A percentile compares a stretch with the other conserved stretches of the same genome.
Conservation (phyloP, 2,329 filamentous ascomycete genomes). For the Clonostachys byssicola region DNA sequence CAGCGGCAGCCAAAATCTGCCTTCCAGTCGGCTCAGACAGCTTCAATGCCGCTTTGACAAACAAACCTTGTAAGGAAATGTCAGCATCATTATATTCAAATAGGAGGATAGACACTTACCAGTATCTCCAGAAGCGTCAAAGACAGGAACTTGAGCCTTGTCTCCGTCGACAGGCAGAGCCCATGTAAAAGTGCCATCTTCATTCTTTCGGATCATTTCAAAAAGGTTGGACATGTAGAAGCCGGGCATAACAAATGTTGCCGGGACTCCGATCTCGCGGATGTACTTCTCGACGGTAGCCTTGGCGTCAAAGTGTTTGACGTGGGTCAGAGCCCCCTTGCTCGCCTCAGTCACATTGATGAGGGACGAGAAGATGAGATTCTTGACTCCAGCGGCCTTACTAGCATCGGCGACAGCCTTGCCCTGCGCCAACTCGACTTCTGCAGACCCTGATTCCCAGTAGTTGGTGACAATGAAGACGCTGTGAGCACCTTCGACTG, state of each 20-base stretch:
- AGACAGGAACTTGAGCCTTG: conserved; percentile 26
- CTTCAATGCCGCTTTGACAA: conserved; percentile 25
- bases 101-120: conserved; percentile 20
- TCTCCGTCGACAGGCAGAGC: conserved; percentile 19
- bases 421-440: conserved; percentile 33
- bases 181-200: conserved; percentile 19
- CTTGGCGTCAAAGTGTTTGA: conserved; percentile 53
- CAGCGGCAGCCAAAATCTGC: conserved; percentile 25
- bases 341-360: conserved; percentile 28
- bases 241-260: conserved; percentile 46
- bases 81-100: too few relatives aligned
- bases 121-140: conserved; percentile 30
- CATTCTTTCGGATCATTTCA: conserved; percentile 16
- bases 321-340: conserved; percentile 27
- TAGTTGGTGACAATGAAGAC: conserved; percentile 36
- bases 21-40: conserved; percentile 16
- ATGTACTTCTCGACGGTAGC: conserved; percentile 54
- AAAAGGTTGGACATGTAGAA: conserved; percentile 50
- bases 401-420: conserved; percentile 40
- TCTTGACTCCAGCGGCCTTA: conserved; percentile 34
- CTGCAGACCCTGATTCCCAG: conserved; percentile 23
- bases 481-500: conserved; percentile 33
- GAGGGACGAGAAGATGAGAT: conserved; percentile 41
- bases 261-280: conserved; percentile 37
- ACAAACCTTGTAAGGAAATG: conserved; percentile 14